A percentile compares a stretch with the other conserved stretches of the same genome.
Evolutionary conservation across 2,329 filamentous ascomycete species (phyloP).

Genomic region (Verruconis gallopava): DNA sequence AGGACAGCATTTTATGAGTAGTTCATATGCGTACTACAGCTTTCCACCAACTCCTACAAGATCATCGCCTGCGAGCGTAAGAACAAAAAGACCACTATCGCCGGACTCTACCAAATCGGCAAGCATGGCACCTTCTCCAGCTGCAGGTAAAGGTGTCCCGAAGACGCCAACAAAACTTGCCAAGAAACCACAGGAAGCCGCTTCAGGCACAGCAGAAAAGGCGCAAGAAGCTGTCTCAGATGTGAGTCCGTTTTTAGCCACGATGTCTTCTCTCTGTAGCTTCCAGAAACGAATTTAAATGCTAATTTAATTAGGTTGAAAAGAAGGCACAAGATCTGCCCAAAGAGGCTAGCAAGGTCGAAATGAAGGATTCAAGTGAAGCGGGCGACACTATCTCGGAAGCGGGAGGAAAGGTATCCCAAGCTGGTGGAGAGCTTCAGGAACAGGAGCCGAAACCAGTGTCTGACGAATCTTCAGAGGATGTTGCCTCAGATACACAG

Average conservation of each 20-base stretch:
- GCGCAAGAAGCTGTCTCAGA: conserved; percentile 16
- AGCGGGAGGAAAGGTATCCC: conserved; percentile 31
- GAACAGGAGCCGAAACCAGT: conserved; percentile 16
- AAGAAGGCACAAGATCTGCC: conserved; percentile 20
- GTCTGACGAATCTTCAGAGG: conserved; percentile 26
- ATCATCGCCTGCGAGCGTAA: conserved; percentile 4
- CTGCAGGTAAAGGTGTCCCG: conserved; percentile 36
- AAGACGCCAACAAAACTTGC: conserved; percentile 40
- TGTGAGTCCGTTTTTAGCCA: background rate
- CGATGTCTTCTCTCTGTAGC: too few species aligned
- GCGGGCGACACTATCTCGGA: conserved; percentile 10
- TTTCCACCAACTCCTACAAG: conserved; percentile 11
- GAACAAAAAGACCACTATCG: conserved; percentile 1
- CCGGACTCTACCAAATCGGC: conserved; percentile 2
- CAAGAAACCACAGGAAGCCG: conserved; percentile 27
- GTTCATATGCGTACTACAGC: conserved; percentile 10
- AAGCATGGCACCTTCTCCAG: conserved; percentile 37
- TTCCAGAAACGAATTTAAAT: too few species aligned
- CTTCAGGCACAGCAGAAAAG: conserved; percentile 29
- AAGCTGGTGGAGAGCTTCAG: conserved; percentile 32
- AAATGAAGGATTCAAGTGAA: conserved; percentile 24
- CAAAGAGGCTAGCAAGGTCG: conserved; percentile 20
- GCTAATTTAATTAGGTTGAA: too few species aligned
- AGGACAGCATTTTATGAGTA: conserved; percentile 11
- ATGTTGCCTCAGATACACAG: conserved; percentile 18